phyloP scores from a whole-genome alignment of 2,329 filamentous ascomycete genomes.

The Xylariales sp. region DNA sequence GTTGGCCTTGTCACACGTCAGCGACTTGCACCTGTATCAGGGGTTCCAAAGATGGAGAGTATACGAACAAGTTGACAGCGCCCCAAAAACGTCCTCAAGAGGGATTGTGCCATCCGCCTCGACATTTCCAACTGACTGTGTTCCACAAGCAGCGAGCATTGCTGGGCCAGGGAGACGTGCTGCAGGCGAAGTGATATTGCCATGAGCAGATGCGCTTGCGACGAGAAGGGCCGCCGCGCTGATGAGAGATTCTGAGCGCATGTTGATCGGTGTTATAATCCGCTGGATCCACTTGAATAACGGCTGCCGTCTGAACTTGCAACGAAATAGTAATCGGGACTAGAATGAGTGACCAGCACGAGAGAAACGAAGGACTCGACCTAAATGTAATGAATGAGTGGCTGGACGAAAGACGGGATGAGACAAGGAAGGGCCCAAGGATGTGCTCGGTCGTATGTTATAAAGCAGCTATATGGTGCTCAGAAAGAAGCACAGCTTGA shows the following conservation, averaged over 20 bases:
- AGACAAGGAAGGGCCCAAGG: too few relatives aligned
- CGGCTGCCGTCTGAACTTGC: background rate
- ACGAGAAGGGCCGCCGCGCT: constrained; percentile 17
- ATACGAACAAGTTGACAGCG: constrained; percentile 23
- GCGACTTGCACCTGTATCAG: background rate
- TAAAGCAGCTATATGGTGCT: too few relatives aligned
- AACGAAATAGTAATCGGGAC: background rate
- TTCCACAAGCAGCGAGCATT: constrained; percentile 39
- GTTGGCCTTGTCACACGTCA: constrained; percentile 25
- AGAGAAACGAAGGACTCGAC: too few relatives aligned
- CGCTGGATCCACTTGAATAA: background rate
- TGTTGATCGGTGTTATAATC: background rate
- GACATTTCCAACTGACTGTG: constrained; percentile 24
- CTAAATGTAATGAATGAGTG: too few relatives aligned
- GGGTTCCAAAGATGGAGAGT: background rate
- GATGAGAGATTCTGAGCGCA: constrained; percentile 4
- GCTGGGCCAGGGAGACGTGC: constrained; percentile 38
- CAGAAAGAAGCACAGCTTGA: too few relatives aligned
- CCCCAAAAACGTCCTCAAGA: constrained; percentile 24
- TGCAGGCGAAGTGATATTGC: constrained; percentile 36
- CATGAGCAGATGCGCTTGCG: constrained; percentile 34
- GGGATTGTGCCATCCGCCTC: constrained; percentile 31
- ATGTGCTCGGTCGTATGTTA: too few relatives aligned
- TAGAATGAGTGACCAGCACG: constrained; percentile 7
- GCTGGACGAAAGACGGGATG: too few relatives aligned